These are phyloP conservation scores for Asterochloris erici DNA, from an alignment of 139 green algal genomes.

Conservation along the genomic window DNA sequence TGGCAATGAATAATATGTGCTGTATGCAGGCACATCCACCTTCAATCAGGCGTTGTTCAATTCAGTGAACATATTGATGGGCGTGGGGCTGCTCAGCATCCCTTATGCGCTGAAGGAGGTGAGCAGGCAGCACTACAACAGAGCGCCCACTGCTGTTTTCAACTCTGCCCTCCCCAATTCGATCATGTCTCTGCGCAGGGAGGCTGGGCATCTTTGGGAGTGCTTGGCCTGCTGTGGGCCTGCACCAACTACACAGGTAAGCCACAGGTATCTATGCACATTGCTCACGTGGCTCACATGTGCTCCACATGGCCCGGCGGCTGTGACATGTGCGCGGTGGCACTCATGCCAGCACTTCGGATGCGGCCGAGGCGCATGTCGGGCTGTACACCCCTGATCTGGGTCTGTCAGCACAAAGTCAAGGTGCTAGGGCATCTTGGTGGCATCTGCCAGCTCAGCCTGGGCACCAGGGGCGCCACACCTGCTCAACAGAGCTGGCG, in stretches of 20 bases:
- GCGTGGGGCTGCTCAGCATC: conserved; percentile 42
- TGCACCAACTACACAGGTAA: conserved; percentile 18
- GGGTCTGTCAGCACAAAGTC: too few relatives aligned
- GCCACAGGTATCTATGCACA: neutral
- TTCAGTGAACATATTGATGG: conserved; percentile 41
- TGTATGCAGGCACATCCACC: neutral
- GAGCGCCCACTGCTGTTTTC: neutral
- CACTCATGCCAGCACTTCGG: too few relatives aligned
- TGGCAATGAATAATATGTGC: neutral
- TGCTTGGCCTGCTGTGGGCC: conserved; percentile 9
- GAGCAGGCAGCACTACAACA: neutral
- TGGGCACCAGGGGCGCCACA: too few relatives aligned
- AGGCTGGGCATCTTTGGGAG: conserved; percentile 10
- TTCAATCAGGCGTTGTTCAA: conserved; percentile 36
- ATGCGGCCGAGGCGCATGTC: too few relatives aligned
- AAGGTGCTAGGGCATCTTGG: too few relatives aligned
- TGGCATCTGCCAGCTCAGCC: too few relatives aligned
- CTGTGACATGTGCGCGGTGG: too few relatives aligned
- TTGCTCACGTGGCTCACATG: neutral
- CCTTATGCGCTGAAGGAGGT: conserved; percentile 32
- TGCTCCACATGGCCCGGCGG: too few relatives aligned
- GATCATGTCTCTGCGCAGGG: neutral
- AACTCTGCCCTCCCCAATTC: neutral
- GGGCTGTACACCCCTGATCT: too few relatives aligned
- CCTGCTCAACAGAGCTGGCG: too few relatives aligned